Percentiles rank a stretch among this genome's conserved stretches.
Evolutionary conservation across 179 eudicot genomes (phyloP).

Genomic region (Patellifolia procumbens): DNA sequence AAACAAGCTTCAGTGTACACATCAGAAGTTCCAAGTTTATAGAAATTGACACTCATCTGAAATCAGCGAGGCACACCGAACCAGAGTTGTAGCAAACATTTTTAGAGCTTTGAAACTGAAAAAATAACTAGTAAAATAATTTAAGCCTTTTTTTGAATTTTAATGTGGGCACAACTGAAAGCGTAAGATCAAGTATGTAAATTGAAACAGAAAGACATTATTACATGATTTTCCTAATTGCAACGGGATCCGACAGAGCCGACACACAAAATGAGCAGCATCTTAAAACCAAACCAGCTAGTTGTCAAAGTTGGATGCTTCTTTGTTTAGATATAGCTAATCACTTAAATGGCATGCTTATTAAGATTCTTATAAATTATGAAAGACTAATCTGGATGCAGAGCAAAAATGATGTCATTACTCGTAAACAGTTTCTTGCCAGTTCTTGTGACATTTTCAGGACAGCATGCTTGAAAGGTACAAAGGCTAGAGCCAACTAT

Average conservation of each 20-base stretch:
- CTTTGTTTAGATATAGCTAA: neutral
- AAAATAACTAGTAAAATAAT: neutral
- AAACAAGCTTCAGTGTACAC: too few relatives aligned
- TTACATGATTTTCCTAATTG: too few relatives aligned
- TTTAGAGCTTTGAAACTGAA: neutral
- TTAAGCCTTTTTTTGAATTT: too few relatives aligned
- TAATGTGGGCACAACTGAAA: neutral
- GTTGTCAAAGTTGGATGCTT: neutral
- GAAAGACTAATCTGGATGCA: neutral
- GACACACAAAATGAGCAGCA: constrained; percentile 7
- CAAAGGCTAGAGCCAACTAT: neutral
- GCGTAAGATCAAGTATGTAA: neutral
- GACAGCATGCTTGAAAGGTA: neutral
- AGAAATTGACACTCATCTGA: too few relatives aligned
- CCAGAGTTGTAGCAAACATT: too few relatives aligned
- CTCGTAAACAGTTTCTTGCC: neutral
- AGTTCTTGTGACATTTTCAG: neutral
- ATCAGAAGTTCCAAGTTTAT: neutral
- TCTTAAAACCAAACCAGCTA: neutral
- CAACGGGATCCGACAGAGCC: neutral
- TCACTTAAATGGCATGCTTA: neutral
- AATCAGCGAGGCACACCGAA: too few relatives aligned
- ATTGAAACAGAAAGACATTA: too few relatives aligned
- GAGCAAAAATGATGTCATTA: neutral
- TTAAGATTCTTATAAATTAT: neutral